Conservation (phyloP, 352 stramenopile genomes). For the Thalassiosira mediterranea region DNA sequence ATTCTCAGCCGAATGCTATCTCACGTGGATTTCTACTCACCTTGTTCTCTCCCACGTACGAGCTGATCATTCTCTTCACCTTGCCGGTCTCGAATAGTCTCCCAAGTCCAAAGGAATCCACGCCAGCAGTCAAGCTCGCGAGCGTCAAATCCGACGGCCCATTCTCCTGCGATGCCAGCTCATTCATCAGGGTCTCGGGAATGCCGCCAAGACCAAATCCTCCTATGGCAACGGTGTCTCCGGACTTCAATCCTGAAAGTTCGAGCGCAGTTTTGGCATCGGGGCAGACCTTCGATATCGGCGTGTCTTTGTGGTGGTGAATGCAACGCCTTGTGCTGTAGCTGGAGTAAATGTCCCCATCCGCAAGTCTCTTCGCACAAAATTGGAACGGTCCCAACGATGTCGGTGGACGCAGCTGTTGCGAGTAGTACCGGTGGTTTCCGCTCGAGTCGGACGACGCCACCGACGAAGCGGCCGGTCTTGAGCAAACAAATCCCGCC, state of each 20-base stretch:
- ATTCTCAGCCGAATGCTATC: too few relatives aligned
- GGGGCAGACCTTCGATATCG: slow-evolving; percentile 43
- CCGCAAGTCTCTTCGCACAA: too few relatives aligned
- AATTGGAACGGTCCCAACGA: too few relatives aligned
- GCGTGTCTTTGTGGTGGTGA: slow-evolving; percentile 28
- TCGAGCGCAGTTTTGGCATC: slow-evolving; percentile 53
- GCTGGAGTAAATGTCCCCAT: too few relatives aligned
- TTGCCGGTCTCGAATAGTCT: slow-evolving; percentile 91
- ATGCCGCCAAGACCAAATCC: slow-evolving; percentile 78
- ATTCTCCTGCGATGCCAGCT: slow-evolving; percentile 39
- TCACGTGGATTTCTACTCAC: too few relatives aligned
- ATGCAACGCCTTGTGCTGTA: not conserved
- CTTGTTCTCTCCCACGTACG: slow-evolving; percentile 97
- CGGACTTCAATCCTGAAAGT: slow-evolving; percentile 52
- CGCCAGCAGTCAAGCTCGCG: slow-evolving; percentile 79
- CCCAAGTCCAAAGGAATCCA: slow-evolving; percentile 93
- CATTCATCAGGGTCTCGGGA: slow-evolving; percentile 77
- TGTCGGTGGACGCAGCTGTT: too few relatives aligned
- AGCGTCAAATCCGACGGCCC: slow-evolving; percentile 68
- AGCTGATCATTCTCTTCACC: slow-evolving; percentile 96
- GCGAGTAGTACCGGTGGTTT: too few relatives aligned
- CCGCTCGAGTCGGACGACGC: too few relatives aligned
- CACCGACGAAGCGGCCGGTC: too few relatives aligned
- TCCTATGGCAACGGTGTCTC: slow-evolving; percentile 56
- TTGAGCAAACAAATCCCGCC: too few relatives aligned